Base-by-base conservation (phyloP, 2,329 filamentous ascomycete species). In the Colletotrichum zoysiae region DNA sequence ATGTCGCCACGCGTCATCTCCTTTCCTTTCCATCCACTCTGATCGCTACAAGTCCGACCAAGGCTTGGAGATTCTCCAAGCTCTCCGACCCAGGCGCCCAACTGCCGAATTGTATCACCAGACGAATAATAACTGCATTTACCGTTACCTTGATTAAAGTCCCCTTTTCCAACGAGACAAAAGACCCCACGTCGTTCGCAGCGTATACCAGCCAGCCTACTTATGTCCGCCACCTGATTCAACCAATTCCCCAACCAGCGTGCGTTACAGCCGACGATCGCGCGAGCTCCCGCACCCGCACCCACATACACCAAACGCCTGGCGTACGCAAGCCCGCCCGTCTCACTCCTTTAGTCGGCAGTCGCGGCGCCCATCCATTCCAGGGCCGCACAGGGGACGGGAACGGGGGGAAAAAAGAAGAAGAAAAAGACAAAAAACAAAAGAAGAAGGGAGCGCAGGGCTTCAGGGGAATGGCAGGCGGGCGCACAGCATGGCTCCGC, bases 401-500 rank as follows among this genome's bases (percentile, higher is more conserved):
- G 18, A 60, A 50, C 35, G 18, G n/a, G n/a, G n/a, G n/a, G 14
- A 46, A 63, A 68, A 51, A 53, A 42, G n/a, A 44, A 62, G 59
- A 23, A 50, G 14, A 50, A 56, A 64, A 50, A 51, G 23, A 26
- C 35, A 8, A 35, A 58, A 63, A 23, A 50, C 6, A 50, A 23
- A 26, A 51, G 3, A 26, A 42, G 3, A 69, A 64, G 59, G 66
- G 70, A 67, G 44, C 67, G 23, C 48, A 4, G 50, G 12, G 61
- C 58, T 67, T 46, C 65, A 69, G 70, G 73, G 74, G 76, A 67
- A 80, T 80, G 79, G 79, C 78, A 74, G 71, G 71, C 73, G 59
- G 74, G 64, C 53, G 67, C 67, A 59, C 72, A 67, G 63, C 74
- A 77, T 72, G 80, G 80, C 81, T 77, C 79, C 79, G 78, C 78